Evolutionary conservation across 2,329 filamentous ascomycete species (phyloP).

Genomic region (Colletotrichum eremochloae): DNA sequence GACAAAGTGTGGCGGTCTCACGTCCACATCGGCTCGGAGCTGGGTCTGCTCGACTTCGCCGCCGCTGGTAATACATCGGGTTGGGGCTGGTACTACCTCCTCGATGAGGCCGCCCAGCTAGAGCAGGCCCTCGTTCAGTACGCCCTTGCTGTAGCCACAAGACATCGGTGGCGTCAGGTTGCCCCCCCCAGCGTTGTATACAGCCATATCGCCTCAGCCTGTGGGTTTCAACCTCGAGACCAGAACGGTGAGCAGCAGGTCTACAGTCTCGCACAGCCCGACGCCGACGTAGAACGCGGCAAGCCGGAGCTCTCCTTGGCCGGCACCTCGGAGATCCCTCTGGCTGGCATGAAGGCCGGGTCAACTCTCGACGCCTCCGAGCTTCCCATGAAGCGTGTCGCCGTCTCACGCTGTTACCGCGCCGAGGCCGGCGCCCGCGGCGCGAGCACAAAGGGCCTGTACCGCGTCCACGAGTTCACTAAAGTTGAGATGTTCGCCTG

Average conservation of each 20-base stretch:
- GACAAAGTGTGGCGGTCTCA: slow-evolving; percentile 77
- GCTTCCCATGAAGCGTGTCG: slow-evolving; percentile 84
- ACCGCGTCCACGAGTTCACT: slow-evolving; percentile 97
- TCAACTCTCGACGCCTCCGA: slow-evolving; percentile 73
- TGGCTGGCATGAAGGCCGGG: slow-evolving; percentile 90
- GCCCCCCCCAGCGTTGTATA: slow-evolving; percentile 93
- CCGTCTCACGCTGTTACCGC: slow-evolving; percentile 91
- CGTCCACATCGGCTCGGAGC: slow-evolving; percentile 85
- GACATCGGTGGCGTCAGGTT: slow-evolving; percentile 82
- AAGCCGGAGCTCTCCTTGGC: slow-evolving; percentile 82
- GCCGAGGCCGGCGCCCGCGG: slow-evolving; percentile 94
- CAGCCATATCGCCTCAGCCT: slow-evolving; percentile 88
- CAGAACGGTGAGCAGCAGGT: slow-evolving; percentile 92
- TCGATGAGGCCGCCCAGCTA: slow-evolving; percentile 92
- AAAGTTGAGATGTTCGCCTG: slow-evolving; percentile 99
- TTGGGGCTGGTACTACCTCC: slow-evolving; percentile 98
- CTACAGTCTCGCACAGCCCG: slow-evolving; percentile 79
- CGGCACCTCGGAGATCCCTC: slow-evolving; percentile 93
- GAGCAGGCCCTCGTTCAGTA: slow-evolving; percentile 95
- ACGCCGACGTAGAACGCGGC: slow-evolving; percentile 70
- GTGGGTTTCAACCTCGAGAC: slow-evolving; percentile 95
- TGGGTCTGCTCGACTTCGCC: slow-evolving; percentile 93
- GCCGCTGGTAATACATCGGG: slow-evolving; percentile 85
- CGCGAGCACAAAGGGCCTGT: slow-evolving; percentile 91
- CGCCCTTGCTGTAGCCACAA: slow-evolving; percentile 79